A percentile compares a stretch with the other conserved stretches of the same genome.
phyloP scores from a whole-genome alignment of 805 yeast species.

The Gaillardinia entomophila region DNA sequence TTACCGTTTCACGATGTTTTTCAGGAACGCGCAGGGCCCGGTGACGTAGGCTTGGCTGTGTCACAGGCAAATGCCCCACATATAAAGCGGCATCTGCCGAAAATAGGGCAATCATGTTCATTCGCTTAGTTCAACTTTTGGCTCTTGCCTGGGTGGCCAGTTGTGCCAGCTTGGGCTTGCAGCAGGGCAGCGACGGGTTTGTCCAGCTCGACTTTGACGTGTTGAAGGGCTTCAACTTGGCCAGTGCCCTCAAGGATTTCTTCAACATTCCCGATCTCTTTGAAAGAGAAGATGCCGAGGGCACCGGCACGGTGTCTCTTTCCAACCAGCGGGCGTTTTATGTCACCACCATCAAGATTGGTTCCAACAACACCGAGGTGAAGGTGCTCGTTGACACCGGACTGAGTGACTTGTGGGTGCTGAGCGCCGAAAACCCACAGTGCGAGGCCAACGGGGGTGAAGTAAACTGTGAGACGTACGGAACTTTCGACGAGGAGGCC shows the following conservation, averaged over 20 bases:
- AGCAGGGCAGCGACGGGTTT: slow-evolving; percentile 15
- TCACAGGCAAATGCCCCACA: too few relatives aligned
- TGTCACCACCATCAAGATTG: not conserved
- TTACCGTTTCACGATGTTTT: too few relatives aligned
- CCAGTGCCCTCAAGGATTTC: slow-evolving; percentile 11
- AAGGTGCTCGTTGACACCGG: slow-evolving; percentile 67
- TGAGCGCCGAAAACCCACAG: slow-evolving; percentile 11
- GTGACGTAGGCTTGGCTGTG: too few relatives aligned
- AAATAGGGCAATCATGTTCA: slow-evolving; percentile 3
- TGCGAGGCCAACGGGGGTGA: slow-evolving; percentile 17
- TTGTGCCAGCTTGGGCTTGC: slow-evolving; percentile 6
- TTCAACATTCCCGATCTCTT: slow-evolving; percentile 1
- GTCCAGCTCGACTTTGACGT: slow-evolving; percentile 19
- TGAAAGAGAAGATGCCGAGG: not conserved
- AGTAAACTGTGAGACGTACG: slow-evolving; percentile 13
- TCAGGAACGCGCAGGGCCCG: too few relatives aligned
- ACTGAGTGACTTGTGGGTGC: slow-evolving; percentile 67
- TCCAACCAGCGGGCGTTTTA: not conserved
- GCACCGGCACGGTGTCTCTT: not conserved
- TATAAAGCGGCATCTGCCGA: too few relatives aligned
- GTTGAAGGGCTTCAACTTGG: slow-evolving; percentile 13
- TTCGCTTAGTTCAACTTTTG: slow-evolving; percentile 3
- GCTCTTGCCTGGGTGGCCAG: slow-evolving; percentile 1
- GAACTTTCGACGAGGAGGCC: slow-evolving; percentile 12
- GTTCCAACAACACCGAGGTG: not conserved